Percentiles rank a stretch among this genome's conserved stretches.
phyloP scores from a whole-genome alignment of 148 eudicot species.

The Silene conica region DNA sequence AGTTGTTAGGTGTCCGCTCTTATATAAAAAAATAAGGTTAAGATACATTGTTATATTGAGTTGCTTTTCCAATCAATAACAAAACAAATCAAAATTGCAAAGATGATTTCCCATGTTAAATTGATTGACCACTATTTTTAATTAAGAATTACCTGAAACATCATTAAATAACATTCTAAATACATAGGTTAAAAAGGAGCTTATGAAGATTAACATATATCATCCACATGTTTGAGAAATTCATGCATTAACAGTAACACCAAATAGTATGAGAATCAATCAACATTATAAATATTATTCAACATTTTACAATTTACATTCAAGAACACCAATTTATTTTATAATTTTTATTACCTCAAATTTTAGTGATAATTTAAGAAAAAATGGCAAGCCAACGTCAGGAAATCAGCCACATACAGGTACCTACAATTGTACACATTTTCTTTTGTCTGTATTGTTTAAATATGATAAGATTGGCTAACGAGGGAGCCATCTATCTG shows the following conservation, averaged over 20 bases:
- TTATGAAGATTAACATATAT: neutral
- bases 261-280: neutral
- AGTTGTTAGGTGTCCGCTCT: too few relatives aligned
- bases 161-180: neutral
- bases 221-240: conserved; percentile 15
- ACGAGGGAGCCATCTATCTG: too few relatives aligned
- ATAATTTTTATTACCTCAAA: neutral
- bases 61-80: too few relatives aligned
- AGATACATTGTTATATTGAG: neutral
- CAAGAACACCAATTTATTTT: neutral
- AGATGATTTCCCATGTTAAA: neutral
- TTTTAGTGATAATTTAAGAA: neutral
- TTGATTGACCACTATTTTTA: conserved; percentile 4
- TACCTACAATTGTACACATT: neutral
- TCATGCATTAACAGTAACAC: conserved; percentile 9
- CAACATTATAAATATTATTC: conserved; percentile 11
- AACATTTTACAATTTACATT: neutral
- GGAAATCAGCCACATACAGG: conserved; percentile 18
- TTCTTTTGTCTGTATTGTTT: too few relatives aligned
- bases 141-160: neutral
- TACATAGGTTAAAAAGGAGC: neutral
- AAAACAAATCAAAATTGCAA: too few relatives aligned
- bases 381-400: conserved; percentile 32
- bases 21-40: too few relatives aligned
- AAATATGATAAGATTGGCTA: too few relatives aligned